A percentile compares a stretch with the other conserved stretches of the same genome.
phyloP scores from a whole-genome alignment of 2,329 filamentous ascomycete species.

The Xylariaceae sp. region DNA sequence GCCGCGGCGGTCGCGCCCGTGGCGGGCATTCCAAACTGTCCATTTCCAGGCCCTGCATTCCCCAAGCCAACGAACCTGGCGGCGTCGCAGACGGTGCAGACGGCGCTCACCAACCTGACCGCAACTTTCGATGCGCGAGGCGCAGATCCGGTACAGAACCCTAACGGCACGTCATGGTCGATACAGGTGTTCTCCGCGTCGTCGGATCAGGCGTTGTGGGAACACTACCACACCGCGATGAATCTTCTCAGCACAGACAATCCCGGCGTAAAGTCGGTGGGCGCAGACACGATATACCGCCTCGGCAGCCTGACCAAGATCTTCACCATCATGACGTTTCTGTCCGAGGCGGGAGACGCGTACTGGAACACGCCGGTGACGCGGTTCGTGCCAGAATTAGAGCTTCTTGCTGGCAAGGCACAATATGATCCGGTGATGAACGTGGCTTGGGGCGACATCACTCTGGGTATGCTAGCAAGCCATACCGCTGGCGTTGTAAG shows the following conservation, averaged over 20 bases:
- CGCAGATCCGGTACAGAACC: slow-evolving; percentile 18
- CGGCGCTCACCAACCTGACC: slow-evolving; percentile 27
- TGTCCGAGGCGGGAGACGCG: slow-evolving; percentile 22
- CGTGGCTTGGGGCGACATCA: slow-evolving; percentile 20
- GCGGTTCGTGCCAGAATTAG: slow-evolving; percentile 23
- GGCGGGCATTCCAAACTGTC: slow-evolving; percentile 26
- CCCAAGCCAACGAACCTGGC: slow-evolving; percentile 28
- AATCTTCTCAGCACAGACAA: slow-evolving; percentile 12
- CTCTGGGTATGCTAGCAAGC: slow-evolving; percentile 25
- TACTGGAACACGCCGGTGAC: slow-evolving; percentile 27
- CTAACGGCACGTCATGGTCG: slow-evolving; percentile 32
- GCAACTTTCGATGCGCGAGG: slow-evolving; percentile 24
- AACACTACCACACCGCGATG: slow-evolving; percentile 26
- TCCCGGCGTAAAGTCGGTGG: slow-evolving; percentile 17
- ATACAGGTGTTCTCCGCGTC: slow-evolving; percentile 28
- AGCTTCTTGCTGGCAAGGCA: slow-evolving; percentile 16
- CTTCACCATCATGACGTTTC: slow-evolving; percentile 27
- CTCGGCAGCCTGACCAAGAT: slow-evolving; percentile 29
- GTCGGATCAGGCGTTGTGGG: slow-evolving; percentile 21
- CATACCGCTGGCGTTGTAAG: slow-evolving; percentile 26
- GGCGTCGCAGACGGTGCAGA: slow-evolving; percentile 22
- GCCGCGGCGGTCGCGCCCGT: slow-evolving; percentile 2
- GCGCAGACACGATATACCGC: slow-evolving; percentile 25
- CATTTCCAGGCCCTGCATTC: slow-evolving; percentile 30
- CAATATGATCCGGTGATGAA: slow-evolving; percentile 19